phyloP scores from a whole-genome alignment of 305 asterid species.

The Rubia balearica region DNA sequence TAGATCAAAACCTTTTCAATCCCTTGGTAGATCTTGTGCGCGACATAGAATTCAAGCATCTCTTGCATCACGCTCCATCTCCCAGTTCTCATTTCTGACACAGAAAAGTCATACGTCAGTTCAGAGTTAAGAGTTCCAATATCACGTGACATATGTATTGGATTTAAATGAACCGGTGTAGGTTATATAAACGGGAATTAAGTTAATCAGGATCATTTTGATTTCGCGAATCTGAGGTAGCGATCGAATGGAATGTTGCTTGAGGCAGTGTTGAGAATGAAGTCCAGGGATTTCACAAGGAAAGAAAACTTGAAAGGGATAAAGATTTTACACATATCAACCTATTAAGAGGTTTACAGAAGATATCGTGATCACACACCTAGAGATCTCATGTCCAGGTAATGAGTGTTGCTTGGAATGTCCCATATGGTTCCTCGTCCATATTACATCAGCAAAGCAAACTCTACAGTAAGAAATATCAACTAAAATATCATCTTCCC shows the following conservation, averaged over 20 bases:
- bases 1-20: constrained; percentile 60
- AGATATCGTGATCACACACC: constrained; percentile 38
- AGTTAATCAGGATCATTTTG: constrained; percentile 47
- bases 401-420: constrained; percentile 75
- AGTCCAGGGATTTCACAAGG: constrained; percentile 52
- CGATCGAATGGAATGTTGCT: constrained; percentile 62
- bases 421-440: constrained; percentile 59
- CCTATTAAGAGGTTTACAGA: not conserved
- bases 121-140: not conserved
- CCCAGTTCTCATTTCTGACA: constrained; percentile 43
- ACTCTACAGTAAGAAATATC: constrained; percentile 62
- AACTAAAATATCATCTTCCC: constrained; percentile 58
- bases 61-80: constrained; percentile 69
- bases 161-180: not conserved
- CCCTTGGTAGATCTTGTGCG: constrained; percentile 71
- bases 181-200: constrained; percentile 39
- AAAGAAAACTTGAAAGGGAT: not conserved
- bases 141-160: not conserved
- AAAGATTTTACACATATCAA: not conserved
- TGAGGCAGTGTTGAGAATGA: constrained; percentile 78
- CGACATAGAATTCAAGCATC: constrained; percentile 79
- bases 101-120: not conserved
- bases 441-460: constrained; percentile 75
- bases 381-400: constrained; percentile 95
- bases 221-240: constrained; percentile 59